These are phyloP conservation scores for Mychonastes homosphaera DNA, from an alignment of 139 green algal species.

Conservation along the genomic window DNA sequence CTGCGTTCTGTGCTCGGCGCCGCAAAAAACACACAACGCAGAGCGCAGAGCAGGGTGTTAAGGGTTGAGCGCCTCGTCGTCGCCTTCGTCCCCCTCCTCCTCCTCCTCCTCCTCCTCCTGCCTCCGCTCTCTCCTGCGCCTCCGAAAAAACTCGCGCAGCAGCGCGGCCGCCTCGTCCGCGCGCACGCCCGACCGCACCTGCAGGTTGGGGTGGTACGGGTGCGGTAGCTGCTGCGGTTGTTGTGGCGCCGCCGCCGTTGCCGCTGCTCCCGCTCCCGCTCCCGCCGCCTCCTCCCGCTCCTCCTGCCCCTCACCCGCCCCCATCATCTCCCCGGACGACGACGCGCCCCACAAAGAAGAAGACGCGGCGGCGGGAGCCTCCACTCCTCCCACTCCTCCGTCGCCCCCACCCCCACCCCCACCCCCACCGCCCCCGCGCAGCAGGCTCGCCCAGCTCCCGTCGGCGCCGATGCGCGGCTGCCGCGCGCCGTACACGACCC, in stretches of 20 bases:
- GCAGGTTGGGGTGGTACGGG: conserved; percentile 50
- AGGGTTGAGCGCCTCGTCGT: neutral
- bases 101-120: neutral
- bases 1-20: too few species aligned
- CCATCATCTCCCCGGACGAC: too few species aligned
- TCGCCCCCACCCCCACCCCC: neutral
- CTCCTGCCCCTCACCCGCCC: neutral
- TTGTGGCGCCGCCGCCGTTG: neutral
- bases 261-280: conserved; percentile 1
- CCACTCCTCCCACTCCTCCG: neutral
- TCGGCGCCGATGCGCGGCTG: conserved; percentile 72
- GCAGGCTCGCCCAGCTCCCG: conserved; percentile 74
- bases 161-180: conserved; percentile 44
- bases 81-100: neutral
- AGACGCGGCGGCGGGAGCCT: too few species aligned
- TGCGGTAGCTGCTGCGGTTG: conserved; percentile 25
- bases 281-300: neutral
- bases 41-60: neutral
- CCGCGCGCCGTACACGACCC: conserved; percentile 75
- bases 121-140: too few species aligned
- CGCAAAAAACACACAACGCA: neutral
- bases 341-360: too few species aligned
- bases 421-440: conserved; percentile 15
- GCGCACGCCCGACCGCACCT: conserved; percentile 47
- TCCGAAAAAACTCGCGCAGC: conserved; percentile 58